These are phyloP conservation scores for Wickerhamomyces bovis DNA, from an alignment of 805 yeast species.

Conservation along the genomic window DNA sequence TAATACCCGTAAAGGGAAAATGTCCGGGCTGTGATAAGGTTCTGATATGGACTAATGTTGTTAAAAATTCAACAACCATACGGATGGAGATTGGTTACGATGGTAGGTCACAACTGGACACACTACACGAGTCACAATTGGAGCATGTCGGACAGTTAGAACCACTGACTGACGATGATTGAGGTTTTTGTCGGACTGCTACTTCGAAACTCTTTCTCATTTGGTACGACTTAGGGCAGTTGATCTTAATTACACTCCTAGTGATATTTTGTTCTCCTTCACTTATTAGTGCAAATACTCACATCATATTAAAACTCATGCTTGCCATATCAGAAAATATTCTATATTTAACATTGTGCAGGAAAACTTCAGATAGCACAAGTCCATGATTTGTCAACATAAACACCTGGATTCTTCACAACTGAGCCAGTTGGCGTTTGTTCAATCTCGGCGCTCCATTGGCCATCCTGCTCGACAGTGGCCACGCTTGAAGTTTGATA, in stretches of 20 bases:
- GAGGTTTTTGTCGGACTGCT: too few relatives aligned
- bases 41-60: conserved; percentile 26
- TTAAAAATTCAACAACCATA: conserved; percentile 21
- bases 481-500: conserved; percentile 9
- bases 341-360: too few relatives aligned
- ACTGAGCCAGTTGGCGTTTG: conserved; percentile 17
- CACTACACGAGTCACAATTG: neutral
- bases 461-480: conserved; percentile 31
- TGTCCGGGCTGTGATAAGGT: conserved; percentile 26
- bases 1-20: conserved; percentile 25
- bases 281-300: too few relatives aligned
- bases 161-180: neutral
- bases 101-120: conserved; percentile 1
- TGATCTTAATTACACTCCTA: too few relatives aligned
- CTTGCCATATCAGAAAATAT: too few relatives aligned
- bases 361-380: conserved; percentile 30
- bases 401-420: conserved; percentile 47
- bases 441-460: conserved; percentile 31
- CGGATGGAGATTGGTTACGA: conserved; percentile 8
- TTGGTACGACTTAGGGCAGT: too few relatives aligned
- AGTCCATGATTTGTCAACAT: conserved; percentile 42
- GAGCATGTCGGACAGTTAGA: neutral
- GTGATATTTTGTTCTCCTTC: too few relatives aligned
- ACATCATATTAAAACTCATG: too few relatives aligned
- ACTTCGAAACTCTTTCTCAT: too few relatives aligned